Evolutionary conservation across 2,329 filamentous ascomycete genomes (phyloP).

Genomic region (Hymenoscyphus occultus): DNA sequence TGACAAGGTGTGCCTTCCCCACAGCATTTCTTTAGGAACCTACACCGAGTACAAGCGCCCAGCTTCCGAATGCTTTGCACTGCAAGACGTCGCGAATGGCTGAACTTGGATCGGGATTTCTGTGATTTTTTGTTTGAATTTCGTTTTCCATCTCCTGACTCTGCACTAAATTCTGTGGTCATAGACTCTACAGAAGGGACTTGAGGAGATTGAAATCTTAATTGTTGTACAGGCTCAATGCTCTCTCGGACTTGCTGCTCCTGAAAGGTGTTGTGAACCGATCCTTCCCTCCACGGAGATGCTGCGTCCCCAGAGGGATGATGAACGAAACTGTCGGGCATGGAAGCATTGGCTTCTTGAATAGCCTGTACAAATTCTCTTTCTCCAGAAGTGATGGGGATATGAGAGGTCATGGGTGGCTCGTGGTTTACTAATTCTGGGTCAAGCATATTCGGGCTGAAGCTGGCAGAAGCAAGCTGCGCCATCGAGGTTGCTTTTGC

Average conservation of each 20-base stretch:
- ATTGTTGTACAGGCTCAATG: constrained; percentile 14
- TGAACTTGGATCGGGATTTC: constrained; percentile 57
- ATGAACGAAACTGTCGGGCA: constrained; percentile 24
- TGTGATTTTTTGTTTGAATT: constrained; percentile 28
- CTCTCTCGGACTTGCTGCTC: constrained; percentile 23
- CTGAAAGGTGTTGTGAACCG: constrained; percentile 23
- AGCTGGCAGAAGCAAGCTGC: constrained; percentile 30
- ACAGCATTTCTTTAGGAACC: constrained; percentile 64
- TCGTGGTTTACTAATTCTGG: constrained; percentile 20
- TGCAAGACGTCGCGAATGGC: constrained; percentile 56
- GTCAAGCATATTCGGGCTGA: constrained; percentile 36
- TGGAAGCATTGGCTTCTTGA: constrained; percentile 25
- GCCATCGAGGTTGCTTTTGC: constrained; percentile 27
- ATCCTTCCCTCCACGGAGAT: constrained; percentile 30
- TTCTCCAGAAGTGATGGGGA: neutral
- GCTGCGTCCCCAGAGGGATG: constrained; percentile 23
- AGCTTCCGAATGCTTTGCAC: constrained; percentile 64
- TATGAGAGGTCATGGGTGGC: neutral
- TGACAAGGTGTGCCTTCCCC: constrained; percentile 62
- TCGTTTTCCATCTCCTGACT: constrained; percentile 32
- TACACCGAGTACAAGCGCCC: constrained; percentile 63
- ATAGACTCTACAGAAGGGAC: constrained; percentile 21
- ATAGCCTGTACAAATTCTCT: constrained; percentile 10
- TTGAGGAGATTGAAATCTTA: constrained; percentile 25
- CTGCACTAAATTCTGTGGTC: constrained; percentile 35